Conservation (phyloP, 1,284 basidiomycete species). For the Ceratobasidium sp. region DNA sequence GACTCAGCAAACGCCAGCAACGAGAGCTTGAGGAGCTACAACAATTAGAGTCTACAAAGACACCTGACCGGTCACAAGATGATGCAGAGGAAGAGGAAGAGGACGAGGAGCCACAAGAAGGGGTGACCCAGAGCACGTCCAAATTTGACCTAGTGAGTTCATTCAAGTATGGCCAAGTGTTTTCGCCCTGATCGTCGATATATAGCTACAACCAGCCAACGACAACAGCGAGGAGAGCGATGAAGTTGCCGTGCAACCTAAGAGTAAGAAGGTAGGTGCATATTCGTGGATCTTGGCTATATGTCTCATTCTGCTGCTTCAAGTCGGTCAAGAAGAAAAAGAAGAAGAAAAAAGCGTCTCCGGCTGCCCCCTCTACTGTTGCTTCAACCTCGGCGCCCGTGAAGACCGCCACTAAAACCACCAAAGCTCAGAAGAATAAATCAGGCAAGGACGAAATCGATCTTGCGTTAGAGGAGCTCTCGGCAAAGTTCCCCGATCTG, state of each 20-base stretch:
- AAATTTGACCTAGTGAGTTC: constrained; percentile 51
- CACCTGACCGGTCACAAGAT: constrained; percentile 43
- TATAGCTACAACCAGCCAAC: constrained; percentile 51
- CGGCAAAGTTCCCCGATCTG: constrained; percentile 62
- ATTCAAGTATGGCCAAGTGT: not conserved
- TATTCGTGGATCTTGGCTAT: not conserved
- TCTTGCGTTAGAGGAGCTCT: constrained; percentile 81
- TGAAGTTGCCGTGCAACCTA: constrained; percentile 45
- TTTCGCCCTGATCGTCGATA: not conserved
- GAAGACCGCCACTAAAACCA: constrained; percentile 49
- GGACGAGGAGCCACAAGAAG: constrained; percentile 57
- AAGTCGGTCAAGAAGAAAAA: constrained; percentile 50
- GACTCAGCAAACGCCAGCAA: constrained; percentile 82
- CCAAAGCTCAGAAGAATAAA: constrained; percentile 57
- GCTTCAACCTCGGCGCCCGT: constrained; percentile 22
- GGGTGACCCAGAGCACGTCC: constrained; percentile 52
- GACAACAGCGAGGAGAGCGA: constrained; percentile 69
- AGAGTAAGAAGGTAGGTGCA: constrained; percentile 55
- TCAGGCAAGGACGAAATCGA: constrained; percentile 83
- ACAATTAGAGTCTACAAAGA: constrained; percentile 57
- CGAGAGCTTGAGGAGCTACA: constrained; percentile 82
- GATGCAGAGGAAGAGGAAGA: constrained; percentile 50
- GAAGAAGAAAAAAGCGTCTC: constrained; percentile 51
- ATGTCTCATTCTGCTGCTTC: constrained; percentile 10
- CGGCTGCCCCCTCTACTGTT: constrained; percentile 43